Conservation (phyloP, 164 flowering plant species). For the Macadamia tetraphylla region DNA sequence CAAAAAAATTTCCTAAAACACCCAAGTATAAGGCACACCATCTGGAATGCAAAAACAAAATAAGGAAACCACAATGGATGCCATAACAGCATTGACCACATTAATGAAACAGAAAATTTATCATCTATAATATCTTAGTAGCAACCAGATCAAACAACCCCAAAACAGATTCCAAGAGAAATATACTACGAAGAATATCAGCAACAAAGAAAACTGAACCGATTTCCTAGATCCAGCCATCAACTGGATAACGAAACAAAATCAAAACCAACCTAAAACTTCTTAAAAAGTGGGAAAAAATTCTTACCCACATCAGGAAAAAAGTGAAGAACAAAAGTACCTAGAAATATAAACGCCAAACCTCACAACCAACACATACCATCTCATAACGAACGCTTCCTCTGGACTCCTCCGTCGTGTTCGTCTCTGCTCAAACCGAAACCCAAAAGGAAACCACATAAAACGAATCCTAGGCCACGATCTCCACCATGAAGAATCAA, state of each 20-base stretch:
- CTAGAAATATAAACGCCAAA: not conserved
- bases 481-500: slow-evolving; percentile 22
- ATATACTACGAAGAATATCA: not conserved
- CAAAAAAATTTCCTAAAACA: not conserved
- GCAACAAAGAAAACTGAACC: not conserved
- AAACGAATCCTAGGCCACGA: slow-evolving; percentile 44
- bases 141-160: not conserved
- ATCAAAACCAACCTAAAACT: slow-evolving; percentile 1
- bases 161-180: not conserved
- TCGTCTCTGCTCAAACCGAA: slow-evolving; percentile 7
- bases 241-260: not conserved
- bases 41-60: not conserved
- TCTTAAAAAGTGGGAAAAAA: not conserved
- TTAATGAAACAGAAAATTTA: not conserved
- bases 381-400: slow-evolving; percentile 59
- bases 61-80: not conserved
- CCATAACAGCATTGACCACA: not conserved
- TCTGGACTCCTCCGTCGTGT: slow-evolving; percentile 37
- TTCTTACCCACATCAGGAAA: not conserved
- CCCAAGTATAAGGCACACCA: too few relatives aligned
- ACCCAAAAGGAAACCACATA: slow-evolving; percentile 6
- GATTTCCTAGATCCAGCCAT: slow-evolving; percentile 6
- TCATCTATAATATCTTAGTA: not conserved
- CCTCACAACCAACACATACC: slow-evolving; percentile 35
- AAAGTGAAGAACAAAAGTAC: not conserved